A percentile compares a stretch with the other conserved stretches of the same genome.
Evolutionary conservation across 108 stramenopile genomes (phyloP).

Genomic region (Nitzschia putrida): DNA sequence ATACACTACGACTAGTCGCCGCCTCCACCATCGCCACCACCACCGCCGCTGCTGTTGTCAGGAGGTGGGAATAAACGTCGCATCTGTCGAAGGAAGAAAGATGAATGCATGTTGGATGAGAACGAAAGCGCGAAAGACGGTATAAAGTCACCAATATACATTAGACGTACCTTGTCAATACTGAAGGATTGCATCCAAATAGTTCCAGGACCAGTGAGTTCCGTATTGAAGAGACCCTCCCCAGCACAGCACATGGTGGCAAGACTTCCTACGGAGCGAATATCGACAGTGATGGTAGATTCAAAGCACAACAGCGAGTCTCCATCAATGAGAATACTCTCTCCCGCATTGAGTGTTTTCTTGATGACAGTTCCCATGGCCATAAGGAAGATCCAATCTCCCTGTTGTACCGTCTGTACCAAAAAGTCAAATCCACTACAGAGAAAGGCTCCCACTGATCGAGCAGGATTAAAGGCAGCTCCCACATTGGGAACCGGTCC

Average conservation of each 20-base stretch:
- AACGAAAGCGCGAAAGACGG: too few species aligned
- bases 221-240: conserved; percentile 60
- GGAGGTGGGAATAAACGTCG: conserved; percentile 50
- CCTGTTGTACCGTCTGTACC: conserved; percentile 51
- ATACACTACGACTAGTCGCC: background rate
- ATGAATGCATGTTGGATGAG: too few species aligned
- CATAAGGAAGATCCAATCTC: conserved; percentile 57
- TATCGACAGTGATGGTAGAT: conserved; percentile 44
- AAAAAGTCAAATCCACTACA: conserved; percentile 63
- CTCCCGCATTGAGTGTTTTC: conserved; percentile 39
- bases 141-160: background rate
- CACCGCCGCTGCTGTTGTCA: conserved; percentile 4
- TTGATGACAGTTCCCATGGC: conserved; percentile 60
- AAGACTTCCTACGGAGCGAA: conserved; percentile 45
- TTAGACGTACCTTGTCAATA: conserved; percentile 40
- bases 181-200: conserved; percentile 53
- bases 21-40: conserved; percentile 25
- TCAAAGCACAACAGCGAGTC: conserved; percentile 52
- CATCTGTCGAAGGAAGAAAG: conserved; percentile 21
- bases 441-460: conserved; percentile 31
- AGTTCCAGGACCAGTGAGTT: conserved; percentile 50
- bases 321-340: conserved; percentile 50
- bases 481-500: conserved; percentile 34
- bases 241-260: conserved; percentile 56
- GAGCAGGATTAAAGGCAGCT: conserved; percentile 55